These are phyloP conservation scores for Mortierella antarctica DNA, from an alignment of 192 early-diverging fungal genomes.

Conservation along the genomic window DNA sequence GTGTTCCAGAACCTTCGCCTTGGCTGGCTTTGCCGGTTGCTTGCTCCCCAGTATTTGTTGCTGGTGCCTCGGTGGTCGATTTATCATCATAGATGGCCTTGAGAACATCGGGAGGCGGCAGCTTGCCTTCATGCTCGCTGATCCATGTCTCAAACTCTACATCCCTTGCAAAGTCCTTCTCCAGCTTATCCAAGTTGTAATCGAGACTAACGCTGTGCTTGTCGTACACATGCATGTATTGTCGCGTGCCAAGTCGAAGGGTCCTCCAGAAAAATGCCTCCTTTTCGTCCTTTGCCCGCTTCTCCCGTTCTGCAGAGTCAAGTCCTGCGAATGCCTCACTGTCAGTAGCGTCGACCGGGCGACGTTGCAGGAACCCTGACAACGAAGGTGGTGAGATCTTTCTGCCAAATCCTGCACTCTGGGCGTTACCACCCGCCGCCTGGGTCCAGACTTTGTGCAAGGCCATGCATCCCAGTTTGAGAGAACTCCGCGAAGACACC, in stretches of 20 bases:
- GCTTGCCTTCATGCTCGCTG: conserved; percentile 24
- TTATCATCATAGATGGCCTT: not conserved
- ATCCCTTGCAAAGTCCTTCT: conserved; percentile 24
- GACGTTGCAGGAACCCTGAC: conserved; percentile 46
- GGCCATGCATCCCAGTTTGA: conserved; percentile 24
- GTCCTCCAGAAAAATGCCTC: conserved; percentile 56
- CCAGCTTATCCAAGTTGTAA: conserved; percentile 31
- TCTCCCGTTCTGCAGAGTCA: conserved; percentile 15
- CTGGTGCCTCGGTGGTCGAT: not conserved
- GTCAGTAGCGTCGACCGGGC: not conserved
- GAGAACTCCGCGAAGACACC: conserved; percentile 20
- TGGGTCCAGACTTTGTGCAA: conserved; percentile 52
- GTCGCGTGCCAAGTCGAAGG: conserved; percentile 55
- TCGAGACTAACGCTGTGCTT: conserved; percentile 16
- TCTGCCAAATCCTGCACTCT: conserved; percentile 30
- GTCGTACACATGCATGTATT: conserved; percentile 61
- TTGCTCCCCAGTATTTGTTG: not conserved
- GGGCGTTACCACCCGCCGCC: conserved; percentile 40
- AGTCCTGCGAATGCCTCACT: conserved; percentile 4
- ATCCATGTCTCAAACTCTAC: conserved; percentile 21
- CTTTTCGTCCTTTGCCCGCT: conserved; percentile 13
- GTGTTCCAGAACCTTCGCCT: not conserved
- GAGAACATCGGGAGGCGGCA: not conserved
- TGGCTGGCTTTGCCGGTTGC: not conserved
- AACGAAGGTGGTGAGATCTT: conserved; percentile 18